Base-by-base conservation (phyloP, 2,329 filamentous ascomycete species). In the Fusarium coffeatum region DNA sequence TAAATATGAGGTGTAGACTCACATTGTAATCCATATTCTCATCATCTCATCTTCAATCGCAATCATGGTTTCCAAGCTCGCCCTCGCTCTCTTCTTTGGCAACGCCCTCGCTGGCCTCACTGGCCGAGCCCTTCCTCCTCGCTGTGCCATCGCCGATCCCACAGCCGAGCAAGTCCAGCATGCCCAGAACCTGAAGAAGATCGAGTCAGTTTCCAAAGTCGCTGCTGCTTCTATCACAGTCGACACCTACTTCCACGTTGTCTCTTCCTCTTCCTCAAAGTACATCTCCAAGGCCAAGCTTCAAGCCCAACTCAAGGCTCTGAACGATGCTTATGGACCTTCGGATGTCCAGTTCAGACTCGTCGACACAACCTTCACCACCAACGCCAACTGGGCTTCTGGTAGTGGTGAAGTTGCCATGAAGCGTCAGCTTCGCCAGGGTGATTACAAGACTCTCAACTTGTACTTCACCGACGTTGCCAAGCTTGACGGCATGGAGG, bases 311-410 rank as follows among this genome's bases (percentile, higher is more conserved):
- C 72, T 86, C n/a, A 66, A 75, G 6, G 80, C 81, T 22, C 72
- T 87, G 72, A 87, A 86, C 73, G 56, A 68, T 1, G 82, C 81
- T 18, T 87, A 82, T 60, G 77, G 76, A 20, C 77, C 80, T 1
- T 78, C 85, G 32, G 79, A 80, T 55, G 79, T 86, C 68, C 72
- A 73, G 3, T 87, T 87, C 76, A 79, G 78, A 27, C 79, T 85
- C 42, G 77, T 80, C 22, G 78, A 78, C 55, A 83, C 77, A 22
- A 80, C 81, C 58, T 82, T 79, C 66, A 85, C 84, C 37, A 76
- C 85, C 71, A 86, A 87, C 78, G 41, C 75, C 22, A 76, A 76
- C 71, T 87, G 84, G 83, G 82, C 83, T 30, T 68, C 62, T 16
- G 83, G 82, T 25, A 76, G 77, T 3, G 65, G 71, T n/a, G 80